phyloP scores from a whole-genome alignment of 2,329 filamentous ascomycete species.

The Clarireedia hainanense region DNA sequence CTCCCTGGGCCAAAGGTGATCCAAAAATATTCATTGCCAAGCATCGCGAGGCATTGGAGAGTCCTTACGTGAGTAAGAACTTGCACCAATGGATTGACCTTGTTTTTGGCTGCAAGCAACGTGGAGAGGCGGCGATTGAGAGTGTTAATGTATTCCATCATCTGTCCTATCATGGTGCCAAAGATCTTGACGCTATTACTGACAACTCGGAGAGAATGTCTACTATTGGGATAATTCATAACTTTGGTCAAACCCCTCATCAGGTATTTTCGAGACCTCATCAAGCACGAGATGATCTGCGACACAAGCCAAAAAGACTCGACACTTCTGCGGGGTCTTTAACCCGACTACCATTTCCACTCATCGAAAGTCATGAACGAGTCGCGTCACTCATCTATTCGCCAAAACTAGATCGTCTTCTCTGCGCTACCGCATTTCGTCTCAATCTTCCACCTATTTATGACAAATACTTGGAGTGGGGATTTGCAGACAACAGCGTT shows the following conservation, averaged over 20 bases:
- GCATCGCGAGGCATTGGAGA: conserved; percentile 91
- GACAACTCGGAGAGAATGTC: conserved; percentile 81
- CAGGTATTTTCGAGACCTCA: conserved; percentile 86
- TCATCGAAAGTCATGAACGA: conserved; percentile 65
- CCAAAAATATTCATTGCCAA: conserved; percentile 93
- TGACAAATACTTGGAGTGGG: conserved; percentile 93
- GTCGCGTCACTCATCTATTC: conserved; percentile 75
- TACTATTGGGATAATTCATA: conserved; percentile 94
- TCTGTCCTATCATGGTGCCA: conserved; percentile 88
- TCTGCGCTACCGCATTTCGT: conserved; percentile 77
- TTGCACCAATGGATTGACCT: conserved; percentile 95
- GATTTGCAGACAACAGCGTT: conserved; percentile 85
- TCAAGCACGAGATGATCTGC: conserved; percentile 61
- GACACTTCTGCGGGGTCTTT: conserved; percentile 73
- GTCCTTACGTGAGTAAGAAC: conserved; percentile 81
- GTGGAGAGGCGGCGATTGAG: conserved; percentile 84
- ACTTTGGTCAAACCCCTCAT: conserved; percentile 95
- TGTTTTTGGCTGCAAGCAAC: conserved; percentile 89
- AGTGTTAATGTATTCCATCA: conserved; percentile 94
- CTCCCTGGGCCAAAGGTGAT: conserved; percentile 94
- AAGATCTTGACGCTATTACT: conserved; percentile 82
- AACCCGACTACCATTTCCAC: conserved; percentile 67
- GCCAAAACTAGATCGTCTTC: conserved; percentile 69
- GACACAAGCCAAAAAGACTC: conserved; percentile 58
- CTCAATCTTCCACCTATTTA: conserved; percentile 80